phyloP scores from a whole-genome alignment of 495 filamentous ascomycete species.

The Hyaloscypha variabilis region DNA sequence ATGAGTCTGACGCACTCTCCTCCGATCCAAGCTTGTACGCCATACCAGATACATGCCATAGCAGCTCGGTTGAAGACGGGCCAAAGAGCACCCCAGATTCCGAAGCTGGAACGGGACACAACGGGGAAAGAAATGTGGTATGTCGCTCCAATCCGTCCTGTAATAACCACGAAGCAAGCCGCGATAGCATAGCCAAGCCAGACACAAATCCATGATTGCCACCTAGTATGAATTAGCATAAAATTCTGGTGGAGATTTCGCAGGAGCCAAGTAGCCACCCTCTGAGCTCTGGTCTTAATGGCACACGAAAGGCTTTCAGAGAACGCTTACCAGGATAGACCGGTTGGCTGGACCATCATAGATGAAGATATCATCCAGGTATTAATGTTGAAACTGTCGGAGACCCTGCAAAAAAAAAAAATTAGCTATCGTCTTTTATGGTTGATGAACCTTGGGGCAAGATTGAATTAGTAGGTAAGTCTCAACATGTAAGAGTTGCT shows the following conservation, averaged over 20 bases:
- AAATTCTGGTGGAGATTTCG: too few species aligned
- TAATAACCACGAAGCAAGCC: constrained; percentile 71
- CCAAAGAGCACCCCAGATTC: constrained; percentile 88
- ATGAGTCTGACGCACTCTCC: constrained; percentile 80
- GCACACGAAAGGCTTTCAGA: too few species aligned
- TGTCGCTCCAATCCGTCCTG: constrained; percentile 84
- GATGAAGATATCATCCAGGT: constrained; percentile 97
- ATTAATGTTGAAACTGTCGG: constrained; percentile 96
- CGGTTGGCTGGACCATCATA: too few species aligned
- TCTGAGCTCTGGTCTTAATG: too few species aligned
- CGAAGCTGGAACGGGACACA: constrained; percentile 73
- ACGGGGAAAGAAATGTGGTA: constrained; percentile 92
- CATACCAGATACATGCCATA: constrained; percentile 89
- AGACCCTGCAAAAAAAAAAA: constrained; percentile 50
- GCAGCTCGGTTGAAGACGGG: constrained; percentile 88
- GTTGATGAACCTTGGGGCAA: too few species aligned
- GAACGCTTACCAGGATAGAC: too few species aligned
- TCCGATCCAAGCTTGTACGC: constrained; percentile 85
- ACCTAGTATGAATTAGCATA: too few species aligned
- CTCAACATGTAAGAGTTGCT: too few species aligned
- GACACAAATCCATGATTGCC: constrained; percentile 92
- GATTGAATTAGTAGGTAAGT: too few species aligned
- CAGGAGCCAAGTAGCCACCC: too few species aligned
- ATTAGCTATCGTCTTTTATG: background rate
- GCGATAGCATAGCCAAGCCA: constrained; percentile 85